A percentile compares a stretch with the other conserved stretches of the same genome.
Conservation (phyloP, 2,329 filamentous ascomycete species). For the Xylariaceae sp. region DNA sequence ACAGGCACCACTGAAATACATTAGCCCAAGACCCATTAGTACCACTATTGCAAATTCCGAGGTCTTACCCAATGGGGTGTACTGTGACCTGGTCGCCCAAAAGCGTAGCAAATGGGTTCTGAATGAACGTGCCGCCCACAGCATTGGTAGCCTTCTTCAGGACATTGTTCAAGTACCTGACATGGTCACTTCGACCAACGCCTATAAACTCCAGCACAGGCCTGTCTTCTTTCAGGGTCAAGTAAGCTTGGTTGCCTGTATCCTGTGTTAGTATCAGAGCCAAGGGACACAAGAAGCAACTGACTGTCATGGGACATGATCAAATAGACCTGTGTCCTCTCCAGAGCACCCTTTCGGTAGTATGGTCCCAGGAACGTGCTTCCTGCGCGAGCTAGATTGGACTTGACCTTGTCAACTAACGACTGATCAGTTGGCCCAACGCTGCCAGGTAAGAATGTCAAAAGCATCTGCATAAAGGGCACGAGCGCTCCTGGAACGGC, state of each 20-base stretch:
- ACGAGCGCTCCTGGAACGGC: conserved; percentile 57
- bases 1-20: conserved; percentile 51
- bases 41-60: background rate
- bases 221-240: conserved; percentile 59
- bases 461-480: conserved; percentile 53
- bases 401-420: conserved; percentile 42
- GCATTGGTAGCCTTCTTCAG: conserved; percentile 53
- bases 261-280: conserved; percentile 5
- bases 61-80: conserved; percentile 59
- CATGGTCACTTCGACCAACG: conserved; percentile 54
- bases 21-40: conserved; percentile 4
- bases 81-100: conserved; percentile 61
- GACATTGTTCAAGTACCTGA: conserved; percentile 50
- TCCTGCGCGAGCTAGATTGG: conserved; percentile 47
- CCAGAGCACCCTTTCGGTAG: conserved; percentile 51
- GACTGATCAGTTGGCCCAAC: conserved; percentile 37
- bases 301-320: conserved; percentile 65
- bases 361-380: conserved; percentile 60
- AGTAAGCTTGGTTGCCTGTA: conserved; percentile 54
- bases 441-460: conserved; percentile 53
- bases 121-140: conserved; percentile 59
- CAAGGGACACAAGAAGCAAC: conserved; percentile 9
- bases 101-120: conserved; percentile 56
- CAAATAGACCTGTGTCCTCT: conserved; percentile 61
- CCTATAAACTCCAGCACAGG: conserved; percentile 59